A percentile compares a stretch with the other conserved stretches of the same genome.
These are phyloP conservation scores for Aureobasidium mangrovei DNA, from an alignment of 2,329 filamentous ascomycete genomes.

Conservation along the genomic window DNA sequence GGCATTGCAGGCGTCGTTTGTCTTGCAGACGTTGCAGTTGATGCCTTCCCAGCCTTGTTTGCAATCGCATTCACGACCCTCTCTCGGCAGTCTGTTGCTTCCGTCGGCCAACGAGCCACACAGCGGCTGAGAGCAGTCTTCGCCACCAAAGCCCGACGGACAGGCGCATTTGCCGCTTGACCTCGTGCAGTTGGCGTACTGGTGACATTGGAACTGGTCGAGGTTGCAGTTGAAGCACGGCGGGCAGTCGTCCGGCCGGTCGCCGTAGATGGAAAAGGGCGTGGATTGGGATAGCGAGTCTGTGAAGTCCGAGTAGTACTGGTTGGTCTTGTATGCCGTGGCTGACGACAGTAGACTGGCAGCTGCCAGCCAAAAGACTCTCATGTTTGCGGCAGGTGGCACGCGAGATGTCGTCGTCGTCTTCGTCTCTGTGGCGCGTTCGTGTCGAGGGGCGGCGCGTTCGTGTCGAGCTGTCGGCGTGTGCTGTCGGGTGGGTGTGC, in stretches of 20 bases:
- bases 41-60: conserved; percentile 92
- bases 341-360: conserved; percentile 2
- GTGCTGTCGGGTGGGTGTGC: too few species aligned
- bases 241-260: conserved; percentile 67
- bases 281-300: background rate
- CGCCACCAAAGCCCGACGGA: conserved; percentile 83
- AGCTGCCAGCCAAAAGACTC: background rate
- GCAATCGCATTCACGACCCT: conserved; percentile 67
- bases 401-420: too few species aligned
- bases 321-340: conserved; percentile 10
- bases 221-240: conserved; percentile 98
- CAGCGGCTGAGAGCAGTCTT: conserved; percentile 84
- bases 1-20: conserved; percentile 73
- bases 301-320: conserved; percentile 4
- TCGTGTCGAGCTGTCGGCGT: too few species aligned
- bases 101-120: conserved; percentile 84
- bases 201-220: conserved; percentile 81
- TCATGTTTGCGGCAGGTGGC: background rate
- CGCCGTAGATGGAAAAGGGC: conserved; percentile 57
- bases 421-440: too few species aligned
- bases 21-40: conserved; percentile 91
- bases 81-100: conserved; percentile 65
- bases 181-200: conserved; percentile 81
- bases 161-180: conserved; percentile 90
- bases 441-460: too few species aligned